phyloP scores from a whole-genome alignment of 202 grass and related monocot species.

The Elaeis oleifera region DNA sequence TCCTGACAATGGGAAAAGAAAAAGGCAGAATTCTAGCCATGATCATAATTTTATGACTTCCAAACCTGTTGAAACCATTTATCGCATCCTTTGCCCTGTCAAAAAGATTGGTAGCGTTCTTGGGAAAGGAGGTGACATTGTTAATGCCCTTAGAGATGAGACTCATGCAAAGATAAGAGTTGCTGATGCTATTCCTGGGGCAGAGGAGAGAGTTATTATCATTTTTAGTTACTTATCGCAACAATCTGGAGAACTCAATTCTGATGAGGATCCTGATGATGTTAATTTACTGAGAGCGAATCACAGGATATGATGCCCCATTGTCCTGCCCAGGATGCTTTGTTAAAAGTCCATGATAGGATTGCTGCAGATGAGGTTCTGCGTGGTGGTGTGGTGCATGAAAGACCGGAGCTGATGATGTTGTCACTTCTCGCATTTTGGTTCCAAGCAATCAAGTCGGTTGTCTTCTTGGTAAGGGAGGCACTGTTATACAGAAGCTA shows the following conservation, averaged over 20 bases:
- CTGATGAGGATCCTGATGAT: conserved; percentile 33
- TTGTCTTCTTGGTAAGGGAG: conserved; percentile 91
- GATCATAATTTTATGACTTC: conserved; percentile 40
- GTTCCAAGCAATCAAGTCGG: conserved; percentile 88
- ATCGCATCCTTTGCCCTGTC: conserved; percentile 81
- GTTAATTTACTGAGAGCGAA: conserved; percentile 22
- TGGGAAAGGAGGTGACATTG: conserved; percentile 80
- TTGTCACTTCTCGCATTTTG: conserved; percentile 70
- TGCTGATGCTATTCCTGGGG: conserved; percentile 87
- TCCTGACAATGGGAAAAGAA: conserved; percentile 64
- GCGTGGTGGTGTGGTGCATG: conserved; percentile 38
- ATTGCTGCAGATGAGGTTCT: conserved; percentile 68
- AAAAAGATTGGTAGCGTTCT: conserved; percentile 93
- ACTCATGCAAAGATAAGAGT: conserved; percentile 95
- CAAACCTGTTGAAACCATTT: conserved; percentile 73
- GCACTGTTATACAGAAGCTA: conserved; percentile 87
- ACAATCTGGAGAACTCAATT: conserved; percentile 28
- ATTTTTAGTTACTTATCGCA: conserved; percentile 39
- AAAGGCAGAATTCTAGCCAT: conserved; percentile 45
- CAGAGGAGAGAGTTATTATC: conserved; percentile 83
- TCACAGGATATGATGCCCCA: conserved; percentile 39
- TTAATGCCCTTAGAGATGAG: conserved; percentile 73
- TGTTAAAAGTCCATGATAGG: conserved; percentile 93
- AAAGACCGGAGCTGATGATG: conserved; percentile 36
- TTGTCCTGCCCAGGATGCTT: conserved; percentile 78